phyloP scores from a whole-genome alignment of 768 basidiomycete species.

The Lenzites betulinus region DNA sequence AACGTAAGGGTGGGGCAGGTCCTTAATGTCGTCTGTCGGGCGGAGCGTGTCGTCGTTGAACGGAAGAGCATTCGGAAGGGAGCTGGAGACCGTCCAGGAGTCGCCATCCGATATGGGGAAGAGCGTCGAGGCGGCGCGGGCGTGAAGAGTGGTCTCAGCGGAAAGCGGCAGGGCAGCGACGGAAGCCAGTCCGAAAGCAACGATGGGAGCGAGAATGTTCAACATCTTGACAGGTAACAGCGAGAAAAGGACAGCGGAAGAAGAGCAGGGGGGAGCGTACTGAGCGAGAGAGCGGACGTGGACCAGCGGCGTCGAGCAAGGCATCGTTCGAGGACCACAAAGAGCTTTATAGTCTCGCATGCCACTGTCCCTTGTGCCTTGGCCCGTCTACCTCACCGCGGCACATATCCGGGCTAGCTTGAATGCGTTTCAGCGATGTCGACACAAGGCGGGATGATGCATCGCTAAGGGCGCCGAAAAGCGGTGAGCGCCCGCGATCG shows the following conservation, averaged over 20 bases:
- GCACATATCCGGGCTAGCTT: background rate
- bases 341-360: slow-evolving; percentile 2
- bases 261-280: background rate
- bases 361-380: background rate
- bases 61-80: slow-evolving; percentile 21
- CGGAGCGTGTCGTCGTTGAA: slow-evolving; percentile 30
- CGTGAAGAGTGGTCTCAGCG: background rate
- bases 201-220: slow-evolving; percentile 4
- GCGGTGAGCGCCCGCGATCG: too few relatives aligned
- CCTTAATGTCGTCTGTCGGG: slow-evolving; percentile 25
- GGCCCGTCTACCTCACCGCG: background rate
- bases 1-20: slow-evolving; percentile 29
- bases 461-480: too few relatives aligned
- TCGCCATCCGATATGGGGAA: slow-evolving; percentile 28
- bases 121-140: slow-evolving; percentile 12
- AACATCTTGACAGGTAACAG: background rate
- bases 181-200: slow-evolving; percentile 19
- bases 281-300: slow-evolving; percentile 2
- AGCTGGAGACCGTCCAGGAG: slow-evolving; percentile 31
- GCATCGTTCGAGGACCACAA: background rate
- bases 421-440: background rate
- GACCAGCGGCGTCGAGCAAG: slow-evolving; percentile 21
- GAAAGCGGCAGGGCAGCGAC: slow-evolving; percentile 12
- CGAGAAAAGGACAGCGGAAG: background rate
- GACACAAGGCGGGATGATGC: background rate